These are phyloP conservation scores for Suillus americanus DNA, from an alignment of 768 basidiomycete species.

Conservation along the genomic window DNA sequence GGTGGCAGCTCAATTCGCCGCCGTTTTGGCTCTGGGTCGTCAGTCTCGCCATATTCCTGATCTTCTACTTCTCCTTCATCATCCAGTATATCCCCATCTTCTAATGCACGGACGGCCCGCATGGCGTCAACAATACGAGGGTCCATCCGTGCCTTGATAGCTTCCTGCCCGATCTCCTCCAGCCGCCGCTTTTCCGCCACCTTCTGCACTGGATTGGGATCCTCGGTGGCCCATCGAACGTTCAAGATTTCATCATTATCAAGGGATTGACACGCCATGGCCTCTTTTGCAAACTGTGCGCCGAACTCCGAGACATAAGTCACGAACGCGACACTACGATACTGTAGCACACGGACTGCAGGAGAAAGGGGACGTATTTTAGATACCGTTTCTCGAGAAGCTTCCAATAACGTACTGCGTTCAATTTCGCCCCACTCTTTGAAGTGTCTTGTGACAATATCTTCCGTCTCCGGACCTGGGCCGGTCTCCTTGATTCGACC, in stretches of 20 bases:
- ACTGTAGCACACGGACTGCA: conserved; percentile 87
- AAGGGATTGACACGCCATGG: conserved; percentile 97
- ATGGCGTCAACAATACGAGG: conserved; percentile 88
- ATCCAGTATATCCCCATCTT: conserved; percentile 63
- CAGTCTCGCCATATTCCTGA: conserved; percentile 32
- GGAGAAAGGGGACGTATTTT: neutral
- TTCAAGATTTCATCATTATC: conserved; percentile 98
- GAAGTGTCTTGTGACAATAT: conserved; percentile 88
- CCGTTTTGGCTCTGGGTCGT: conserved; percentile 39
- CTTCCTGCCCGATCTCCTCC: conserved; percentile 82
- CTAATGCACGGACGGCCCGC: conserved; percentile 80
- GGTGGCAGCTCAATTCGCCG: conserved; percentile 31
- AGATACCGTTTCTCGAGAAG: conserved; percentile 5
- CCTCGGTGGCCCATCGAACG: conserved; percentile 98
- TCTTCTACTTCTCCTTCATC: conserved; percentile 35
- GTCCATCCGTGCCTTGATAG: conserved; percentile 83
- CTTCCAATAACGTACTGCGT: conserved; percentile 59
- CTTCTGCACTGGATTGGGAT: conserved; percentile 92
- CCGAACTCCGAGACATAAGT: conserved; percentile 85
- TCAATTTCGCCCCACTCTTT: conserved; percentile 95
- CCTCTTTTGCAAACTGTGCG: conserved; percentile 96
- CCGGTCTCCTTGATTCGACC: conserved; percentile 94
- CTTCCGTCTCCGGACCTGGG: conserved; percentile 85
- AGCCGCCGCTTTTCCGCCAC: conserved; percentile 81
- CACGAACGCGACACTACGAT: conserved; percentile 95